Conservation (phyloP, 352 stramenopile species). For the Thraustotheca clavata region DNA sequence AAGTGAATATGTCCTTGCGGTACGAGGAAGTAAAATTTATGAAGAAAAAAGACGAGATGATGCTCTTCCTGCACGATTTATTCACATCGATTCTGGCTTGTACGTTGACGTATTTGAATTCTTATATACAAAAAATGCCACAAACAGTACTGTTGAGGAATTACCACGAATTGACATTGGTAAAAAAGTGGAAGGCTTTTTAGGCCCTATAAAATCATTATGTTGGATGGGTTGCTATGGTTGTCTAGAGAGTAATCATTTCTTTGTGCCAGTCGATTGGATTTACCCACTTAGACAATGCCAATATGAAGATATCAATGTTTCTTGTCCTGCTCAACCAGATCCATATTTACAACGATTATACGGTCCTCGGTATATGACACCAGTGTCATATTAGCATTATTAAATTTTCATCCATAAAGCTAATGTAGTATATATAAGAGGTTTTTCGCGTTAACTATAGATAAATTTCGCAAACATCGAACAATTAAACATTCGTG, state of each 20-base stretch:
- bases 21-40: not conserved
- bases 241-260: not conserved
- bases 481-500: no score
- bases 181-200: no score
- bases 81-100: not conserved
- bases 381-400: no score
- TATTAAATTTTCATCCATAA: no score
- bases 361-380: not conserved
- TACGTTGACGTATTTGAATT: slow-evolving; percentile 4
- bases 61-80: not conserved
- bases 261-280: not conserved
- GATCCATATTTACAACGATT: not conserved
- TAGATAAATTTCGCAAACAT: no score
- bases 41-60: not conserved
- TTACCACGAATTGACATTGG: no score
- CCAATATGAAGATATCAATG: not conserved
- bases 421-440: no score
- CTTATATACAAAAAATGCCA: not conserved
- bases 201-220: not conserved
- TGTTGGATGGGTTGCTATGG: not conserved
- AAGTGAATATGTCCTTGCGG: not conserved
- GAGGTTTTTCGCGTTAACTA: no score
- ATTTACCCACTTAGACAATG: not conserved
- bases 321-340: not conserved
- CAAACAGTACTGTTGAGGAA: not conserved